Evolutionary conservation across 768 basidiomycete genomes (phyloP).

Genomic region (Fistulinella prunicolor): DNA sequence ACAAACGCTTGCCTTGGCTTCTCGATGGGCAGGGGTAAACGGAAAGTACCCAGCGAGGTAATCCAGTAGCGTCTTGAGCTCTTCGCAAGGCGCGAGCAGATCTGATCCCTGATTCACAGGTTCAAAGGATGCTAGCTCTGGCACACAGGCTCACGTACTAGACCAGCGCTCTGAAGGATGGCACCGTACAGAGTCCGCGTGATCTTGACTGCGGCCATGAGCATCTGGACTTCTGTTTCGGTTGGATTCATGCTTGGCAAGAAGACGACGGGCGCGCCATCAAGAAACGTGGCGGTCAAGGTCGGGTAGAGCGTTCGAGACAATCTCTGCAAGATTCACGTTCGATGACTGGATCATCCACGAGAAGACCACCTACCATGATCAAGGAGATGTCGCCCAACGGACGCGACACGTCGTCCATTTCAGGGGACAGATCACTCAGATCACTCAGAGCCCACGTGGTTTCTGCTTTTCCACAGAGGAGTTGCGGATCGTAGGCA

Average conservation of each 20-base stretch:
- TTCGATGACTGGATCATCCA: constrained; percentile 13
- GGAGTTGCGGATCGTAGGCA: constrained; percentile 22
- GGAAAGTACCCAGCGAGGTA: constrained; percentile 88
- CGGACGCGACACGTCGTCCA: constrained; percentile 13
- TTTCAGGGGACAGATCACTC: constrained; percentile 19
- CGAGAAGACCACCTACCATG: constrained; percentile 21
- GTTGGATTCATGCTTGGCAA: constrained; percentile 57
- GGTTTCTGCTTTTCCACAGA: constrained; percentile 10
- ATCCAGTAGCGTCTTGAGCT: constrained; percentile 57
- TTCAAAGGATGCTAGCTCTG: constrained; percentile 1
- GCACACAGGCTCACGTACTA: constrained; percentile 21
- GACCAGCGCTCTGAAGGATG: constrained; percentile 46
- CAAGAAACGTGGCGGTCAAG: constrained; percentile 80
- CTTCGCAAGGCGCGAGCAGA: constrained; percentile 35
- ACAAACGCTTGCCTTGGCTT: constrained; percentile 48
- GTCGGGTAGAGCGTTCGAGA: constrained; percentile 74
- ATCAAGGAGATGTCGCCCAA: constrained; percentile 22
- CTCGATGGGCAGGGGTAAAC: constrained; percentile 52
- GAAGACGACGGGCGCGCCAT: constrained; percentile 82
- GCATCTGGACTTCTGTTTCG: constrained; percentile 58
- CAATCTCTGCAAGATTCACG: constrained; percentile 49
- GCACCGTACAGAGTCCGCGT: constrained; percentile 57
- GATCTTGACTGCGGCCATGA: constrained; percentile 57
- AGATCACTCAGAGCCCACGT: constrained; percentile 38
- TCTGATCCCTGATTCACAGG: constrained; percentile 23